phyloP scores from a whole-genome alignment of 1,284 basidiomycete species.

The Flammula alnicola region DNA sequence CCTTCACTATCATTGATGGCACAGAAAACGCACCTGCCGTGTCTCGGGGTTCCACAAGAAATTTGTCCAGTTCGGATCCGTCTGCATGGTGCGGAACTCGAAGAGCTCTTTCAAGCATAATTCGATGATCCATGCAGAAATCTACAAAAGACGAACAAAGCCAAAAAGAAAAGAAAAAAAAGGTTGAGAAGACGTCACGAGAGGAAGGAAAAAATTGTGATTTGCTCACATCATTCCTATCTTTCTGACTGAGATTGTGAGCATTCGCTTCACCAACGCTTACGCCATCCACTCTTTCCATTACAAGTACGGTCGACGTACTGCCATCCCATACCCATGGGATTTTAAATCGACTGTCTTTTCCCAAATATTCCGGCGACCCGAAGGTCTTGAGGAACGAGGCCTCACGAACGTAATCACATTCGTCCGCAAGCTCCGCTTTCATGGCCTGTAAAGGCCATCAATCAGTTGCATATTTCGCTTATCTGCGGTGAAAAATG shows the following conservation, averaged over 20 bases:
- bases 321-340: constrained; percentile 88
- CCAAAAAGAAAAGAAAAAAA: neutral
- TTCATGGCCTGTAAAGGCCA: constrained; percentile 73
- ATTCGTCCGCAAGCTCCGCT: constrained; percentile 93
- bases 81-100: constrained; percentile 94
- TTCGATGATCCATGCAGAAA: constrained; percentile 82
- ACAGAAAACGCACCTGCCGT: constrained; percentile 37
- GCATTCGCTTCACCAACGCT: constrained; percentile 77
- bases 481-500: constrained; percentile 5
- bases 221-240: constrained; percentile 76
- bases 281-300: constrained; percentile 85
- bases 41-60: constrained; percentile 85
- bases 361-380: constrained; percentile 52
- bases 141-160: constrained; percentile 50
- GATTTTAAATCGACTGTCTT: constrained; percentile 76
- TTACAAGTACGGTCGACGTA: constrained; percentile 85
- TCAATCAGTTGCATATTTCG: neutral
- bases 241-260: constrained; percentile 57
- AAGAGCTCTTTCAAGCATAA: constrained; percentile 93
- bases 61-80: constrained; percentile 98
- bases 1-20: neutral
- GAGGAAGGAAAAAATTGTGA: too few species aligned
- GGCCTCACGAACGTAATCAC: constrained; percentile 91
- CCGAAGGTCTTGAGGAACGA: constrained; percentile 72
- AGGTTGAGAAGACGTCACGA: too few species aligned